These are phyloP conservation scores for Apiotrichum mycotoxinovorans DNA, from an alignment of 1,284 basidiomycete genomes.

Conservation along the genomic window DNA sequence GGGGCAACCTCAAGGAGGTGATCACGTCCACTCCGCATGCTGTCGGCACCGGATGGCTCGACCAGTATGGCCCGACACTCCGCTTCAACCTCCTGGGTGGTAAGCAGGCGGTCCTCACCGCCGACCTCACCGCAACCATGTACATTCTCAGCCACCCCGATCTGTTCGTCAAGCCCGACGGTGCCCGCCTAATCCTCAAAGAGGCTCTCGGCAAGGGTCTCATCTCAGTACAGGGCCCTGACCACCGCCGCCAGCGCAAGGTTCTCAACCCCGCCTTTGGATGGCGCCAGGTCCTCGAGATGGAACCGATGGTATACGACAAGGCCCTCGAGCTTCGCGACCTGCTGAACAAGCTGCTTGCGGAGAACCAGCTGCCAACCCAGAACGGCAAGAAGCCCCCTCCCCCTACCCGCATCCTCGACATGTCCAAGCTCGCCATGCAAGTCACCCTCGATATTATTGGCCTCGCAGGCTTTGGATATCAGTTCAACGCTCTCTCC, in stretches of 20 bases:
- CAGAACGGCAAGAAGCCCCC: constrained; percentile 12
- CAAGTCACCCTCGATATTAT: constrained; percentile 65
- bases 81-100: constrained; percentile 21
- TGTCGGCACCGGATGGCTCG: constrained; percentile 23
- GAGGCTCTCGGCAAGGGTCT: constrained; percentile 19
- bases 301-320: constrained; percentile 62
- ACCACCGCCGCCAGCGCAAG: constrained; percentile 56
- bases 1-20: constrained; percentile 22
- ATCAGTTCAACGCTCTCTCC: constrained; percentile 51
- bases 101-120: constrained; percentile 56
- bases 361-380: constrained; percentile 1
- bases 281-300: constrained; percentile 36
- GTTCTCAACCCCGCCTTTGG: constrained; percentile 52
- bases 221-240: constrained; percentile 50
- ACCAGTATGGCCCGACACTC: constrained; percentile 25
- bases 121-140: constrained; percentile 59
- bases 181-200: constrained; percentile 32
- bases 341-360: constrained; percentile 3
- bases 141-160: constrained; percentile 62
- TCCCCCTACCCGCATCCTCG: constrained; percentile 40
- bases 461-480: constrained; percentile 63
- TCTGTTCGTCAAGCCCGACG: constrained; percentile 63
- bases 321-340: constrained; percentile 58
- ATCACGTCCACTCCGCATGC: constrained; percentile 17
- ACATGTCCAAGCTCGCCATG: constrained; percentile 60